A percentile compares a stretch with the other conserved stretches of the same genome.
phyloP scores from a whole-genome alignment of 306 rosid species.

The Erythrophleum fordii region DNA sequence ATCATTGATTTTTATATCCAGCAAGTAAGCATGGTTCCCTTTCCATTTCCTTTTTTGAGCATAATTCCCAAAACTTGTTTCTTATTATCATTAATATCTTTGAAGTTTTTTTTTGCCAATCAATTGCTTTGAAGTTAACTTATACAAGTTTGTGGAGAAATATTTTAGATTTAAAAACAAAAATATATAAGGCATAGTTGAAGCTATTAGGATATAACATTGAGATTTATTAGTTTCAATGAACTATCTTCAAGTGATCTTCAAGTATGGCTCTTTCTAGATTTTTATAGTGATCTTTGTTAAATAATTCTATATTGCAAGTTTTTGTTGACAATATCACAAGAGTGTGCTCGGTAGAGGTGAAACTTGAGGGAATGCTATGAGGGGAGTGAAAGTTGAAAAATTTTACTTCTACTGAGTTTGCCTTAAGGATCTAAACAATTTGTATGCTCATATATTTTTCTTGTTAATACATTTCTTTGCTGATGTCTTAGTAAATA shows the following conservation, averaged over 20 bases:
- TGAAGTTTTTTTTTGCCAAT: too few species aligned
- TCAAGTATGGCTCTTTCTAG: constrained; percentile 51
- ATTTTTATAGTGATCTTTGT: constrained; percentile 6
- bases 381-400: neutral
- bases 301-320: constrained; percentile 6
- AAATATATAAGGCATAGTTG: neutral
- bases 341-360: constrained; percentile 26
- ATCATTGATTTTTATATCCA: too few species aligned
- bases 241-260: too few species aligned
- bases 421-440: constrained; percentile 4
- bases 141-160: neutral
- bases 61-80: neutral
- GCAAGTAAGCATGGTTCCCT: too few species aligned
- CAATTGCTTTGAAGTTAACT: neutral
- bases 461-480: constrained; percentile 10
- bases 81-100: neutral
- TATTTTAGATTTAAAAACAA: too few species aligned
- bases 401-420: constrained; percentile 24
- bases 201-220: neutral
- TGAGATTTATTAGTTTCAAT: neutral
- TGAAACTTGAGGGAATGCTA: constrained; percentile 12
- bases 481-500: neutral
- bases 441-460: constrained; percentile 25
- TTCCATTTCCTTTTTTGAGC: neutral
- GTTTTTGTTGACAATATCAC: constrained; percentile 9